Evolutionary conservation across 2,329 filamentous ascomycete species (phyloP).

Genomic region (Biscogniauxia sp.): DNA sequence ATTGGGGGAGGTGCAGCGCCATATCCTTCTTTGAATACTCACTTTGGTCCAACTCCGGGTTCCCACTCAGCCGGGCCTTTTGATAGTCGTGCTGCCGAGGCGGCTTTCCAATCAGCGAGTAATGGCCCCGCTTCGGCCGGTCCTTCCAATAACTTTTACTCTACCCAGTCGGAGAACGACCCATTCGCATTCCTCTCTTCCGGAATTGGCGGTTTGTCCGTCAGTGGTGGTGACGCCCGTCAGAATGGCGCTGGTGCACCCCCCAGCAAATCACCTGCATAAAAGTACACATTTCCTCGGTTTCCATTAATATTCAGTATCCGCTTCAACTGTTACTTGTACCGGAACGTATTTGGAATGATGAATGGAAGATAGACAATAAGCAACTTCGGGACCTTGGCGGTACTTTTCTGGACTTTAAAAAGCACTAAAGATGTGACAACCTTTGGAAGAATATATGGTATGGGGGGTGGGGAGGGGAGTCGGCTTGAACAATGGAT

Average conservation of each 20-base stretch:
- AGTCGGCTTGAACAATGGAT: constrained; percentile 24
- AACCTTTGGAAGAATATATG: constrained; percentile 42
- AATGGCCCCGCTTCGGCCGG: constrained; percentile 78
- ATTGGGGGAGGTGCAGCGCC: constrained; percentile 74
- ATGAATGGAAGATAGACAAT: constrained; percentile 41
- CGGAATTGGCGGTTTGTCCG: constrained; percentile 69
- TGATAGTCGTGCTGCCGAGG: constrained; percentile 89
- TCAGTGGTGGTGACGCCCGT: constrained; percentile 63
- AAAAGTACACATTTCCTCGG: constrained; percentile 29
- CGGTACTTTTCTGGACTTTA: constrained; percentile 42
- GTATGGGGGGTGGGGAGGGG: constrained; percentile 28
- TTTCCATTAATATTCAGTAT: constrained; percentile 13
- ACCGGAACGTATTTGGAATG: constrained; percentile 40
- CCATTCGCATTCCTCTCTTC: constrained; percentile 78
- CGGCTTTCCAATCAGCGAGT: constrained; percentile 85
- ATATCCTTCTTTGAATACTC: constrained; percentile 80
- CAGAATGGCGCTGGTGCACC: constrained; percentile 60
- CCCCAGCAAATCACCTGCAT: constrained; percentile 59
- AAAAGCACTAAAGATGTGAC: constrained; percentile 38
- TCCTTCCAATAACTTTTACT: constrained; percentile 72
- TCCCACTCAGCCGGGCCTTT: constrained; percentile 85
- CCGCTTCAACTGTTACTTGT: constrained; percentile 23
- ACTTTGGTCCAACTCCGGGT: constrained; percentile 72
- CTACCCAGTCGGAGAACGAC: constrained; percentile 64
- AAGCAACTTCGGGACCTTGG: constrained; percentile 36